Conservation (phyloP, 192 early-diverging fungal genomes). For the Chytriomyces sp. region DNA sequence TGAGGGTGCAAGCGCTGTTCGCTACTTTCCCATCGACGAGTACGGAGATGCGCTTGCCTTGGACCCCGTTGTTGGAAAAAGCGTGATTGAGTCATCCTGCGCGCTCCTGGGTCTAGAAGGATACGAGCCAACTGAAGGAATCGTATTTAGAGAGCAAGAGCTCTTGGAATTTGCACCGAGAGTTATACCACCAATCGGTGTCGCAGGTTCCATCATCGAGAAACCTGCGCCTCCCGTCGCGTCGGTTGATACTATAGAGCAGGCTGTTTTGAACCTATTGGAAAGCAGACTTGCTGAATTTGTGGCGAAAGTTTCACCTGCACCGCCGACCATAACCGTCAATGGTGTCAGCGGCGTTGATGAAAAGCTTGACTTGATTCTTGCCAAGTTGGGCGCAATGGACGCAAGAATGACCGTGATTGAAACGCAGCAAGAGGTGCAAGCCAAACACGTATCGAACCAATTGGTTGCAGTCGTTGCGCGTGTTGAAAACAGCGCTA, state of each 20-base stretch:
- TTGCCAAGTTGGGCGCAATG: slow-evolving; percentile 21
- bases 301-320: slow-evolving; percentile 1
- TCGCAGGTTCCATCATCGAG: not conserved
- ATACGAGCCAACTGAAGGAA: not conserved
- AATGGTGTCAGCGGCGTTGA: not conserved
- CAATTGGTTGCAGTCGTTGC: not conserved
- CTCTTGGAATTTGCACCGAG: slow-evolving; percentile 3
- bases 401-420: slow-evolving; percentile 9
- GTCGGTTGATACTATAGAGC: not conserved
- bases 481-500: slow-evolving; percentile 5
- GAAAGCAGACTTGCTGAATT: slow-evolving; percentile 10
- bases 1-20: slow-evolving; percentile 14
- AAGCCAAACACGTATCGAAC: not conserved
- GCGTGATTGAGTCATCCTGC: not conserved
- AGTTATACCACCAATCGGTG: not conserved
- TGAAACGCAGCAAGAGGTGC: not conserved
- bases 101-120: not conserved
- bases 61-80: not conserved
- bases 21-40: slow-evolving; percentile 1
- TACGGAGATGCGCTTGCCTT: slow-evolving; percentile 24
- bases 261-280: not conserved
- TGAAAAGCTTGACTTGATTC: slow-evolving; percentile 26
- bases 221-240: not conserved
- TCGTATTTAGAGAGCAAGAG: slow-evolving; percentile 16
- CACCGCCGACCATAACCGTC: not conserved